Evolutionary conservation across 208 protist genomes (phyloP).

Genomic region (Trypanosoma lewisi): DNA sequence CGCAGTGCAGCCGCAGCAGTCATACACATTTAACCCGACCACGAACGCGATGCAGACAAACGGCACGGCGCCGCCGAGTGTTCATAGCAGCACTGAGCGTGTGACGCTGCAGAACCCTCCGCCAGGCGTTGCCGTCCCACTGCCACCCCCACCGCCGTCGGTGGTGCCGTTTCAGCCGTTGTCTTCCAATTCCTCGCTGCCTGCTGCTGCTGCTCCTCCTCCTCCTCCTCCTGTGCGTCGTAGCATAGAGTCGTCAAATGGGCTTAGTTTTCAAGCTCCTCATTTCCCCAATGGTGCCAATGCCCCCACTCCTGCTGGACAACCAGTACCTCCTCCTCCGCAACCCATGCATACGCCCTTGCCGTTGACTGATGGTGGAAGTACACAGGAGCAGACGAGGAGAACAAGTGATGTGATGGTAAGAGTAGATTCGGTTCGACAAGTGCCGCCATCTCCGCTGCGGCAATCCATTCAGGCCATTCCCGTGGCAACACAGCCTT

Average conservation of each 20-base stretch:
- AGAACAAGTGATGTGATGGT: background rate
- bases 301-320: conserved; percentile 9
- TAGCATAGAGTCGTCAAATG: background rate
- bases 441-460: background rate
- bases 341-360: background rate
- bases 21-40: background rate
- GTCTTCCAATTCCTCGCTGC: conserved; percentile 13
- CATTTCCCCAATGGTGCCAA: conserved; percentile 14
- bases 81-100: background rate
- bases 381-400: background rate
- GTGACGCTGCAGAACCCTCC: background rate
- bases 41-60: background rate
- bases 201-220: too few species aligned
- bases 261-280: conserved; percentile 9
- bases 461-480: background rate
- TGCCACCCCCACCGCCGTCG: conserved; percentile 27
- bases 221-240: too few species aligned
- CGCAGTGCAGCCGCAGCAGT: background rate
- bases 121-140: conserved; percentile 1
- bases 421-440: background rate
- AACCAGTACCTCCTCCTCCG: background rate
- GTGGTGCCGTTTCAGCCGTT: conserved; percentile 17
- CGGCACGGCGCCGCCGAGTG: background rate
- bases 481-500: background rate
- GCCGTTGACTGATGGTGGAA: background rate